Conservation (phyloP, 208 protist species). For the Wallacemonas sp. region DNA sequence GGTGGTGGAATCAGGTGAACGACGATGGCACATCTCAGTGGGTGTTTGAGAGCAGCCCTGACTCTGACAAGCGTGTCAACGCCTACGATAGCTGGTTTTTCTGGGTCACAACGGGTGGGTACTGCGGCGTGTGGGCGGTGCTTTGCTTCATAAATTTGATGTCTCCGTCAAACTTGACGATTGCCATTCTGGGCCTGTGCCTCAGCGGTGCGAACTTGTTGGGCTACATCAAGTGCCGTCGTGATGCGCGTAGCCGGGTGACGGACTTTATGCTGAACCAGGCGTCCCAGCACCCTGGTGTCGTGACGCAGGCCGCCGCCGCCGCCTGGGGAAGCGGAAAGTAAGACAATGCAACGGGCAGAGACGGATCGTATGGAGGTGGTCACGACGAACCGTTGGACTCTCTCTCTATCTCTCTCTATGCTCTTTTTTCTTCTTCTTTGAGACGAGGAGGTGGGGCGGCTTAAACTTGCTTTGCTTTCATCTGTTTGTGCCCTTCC, state of each 20-base stretch:
- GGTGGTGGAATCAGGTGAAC: slow-evolving; percentile 95
- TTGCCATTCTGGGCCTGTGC: slow-evolving; percentile 53
- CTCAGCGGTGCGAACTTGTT: slow-evolving; percentile 64
- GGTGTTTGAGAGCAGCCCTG: slow-evolving; percentile 91
- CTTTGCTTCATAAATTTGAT: slow-evolving; percentile 78
- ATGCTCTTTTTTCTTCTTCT: slow-evolving; percentile 5
- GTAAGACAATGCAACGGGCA: slow-evolving; percentile 12
- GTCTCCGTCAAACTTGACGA: slow-evolving; percentile 52
- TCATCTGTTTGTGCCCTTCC: too few relatives aligned
- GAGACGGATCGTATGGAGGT: too few relatives aligned
- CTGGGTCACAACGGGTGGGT: slow-evolving; percentile 53
- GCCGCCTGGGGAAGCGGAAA: slow-evolving; percentile 21
- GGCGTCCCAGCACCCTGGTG: slow-evolving; percentile 41
- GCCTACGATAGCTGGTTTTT: slow-evolving; percentile 86
- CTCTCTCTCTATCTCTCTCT: background rate
- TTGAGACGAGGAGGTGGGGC: too few relatives aligned
- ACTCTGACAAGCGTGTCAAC: slow-evolving; percentile 64
- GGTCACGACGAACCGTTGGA: too few relatives aligned
- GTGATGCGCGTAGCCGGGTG: slow-evolving; percentile 63
- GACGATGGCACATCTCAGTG: slow-evolving; percentile 91
- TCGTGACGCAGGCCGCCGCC: slow-evolving; percentile 40
- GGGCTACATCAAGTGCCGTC: slow-evolving; percentile 86
- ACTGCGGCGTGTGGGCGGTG: slow-evolving; percentile 57
- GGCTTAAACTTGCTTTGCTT: too few relatives aligned
- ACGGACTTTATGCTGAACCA: slow-evolving; percentile 59